A percentile compares a stretch with the other conserved stretches of the same genome.
Evolutionary conservation across 2,329 filamentous ascomycete genomes (phyloP).

Genomic region (Stachybotrys chlorohalonatus): DNA sequence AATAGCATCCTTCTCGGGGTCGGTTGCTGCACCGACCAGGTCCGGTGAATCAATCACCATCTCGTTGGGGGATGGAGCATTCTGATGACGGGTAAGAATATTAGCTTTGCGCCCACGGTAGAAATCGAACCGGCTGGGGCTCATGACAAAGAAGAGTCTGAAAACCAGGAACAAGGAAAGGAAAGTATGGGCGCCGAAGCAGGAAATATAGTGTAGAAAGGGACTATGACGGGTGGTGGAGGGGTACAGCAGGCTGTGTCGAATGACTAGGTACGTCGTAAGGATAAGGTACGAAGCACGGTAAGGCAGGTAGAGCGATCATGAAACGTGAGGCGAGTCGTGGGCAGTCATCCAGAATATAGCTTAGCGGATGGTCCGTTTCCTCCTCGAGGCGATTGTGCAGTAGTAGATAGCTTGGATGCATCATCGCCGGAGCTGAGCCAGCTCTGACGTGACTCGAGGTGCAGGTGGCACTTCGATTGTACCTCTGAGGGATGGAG

Average conservation of each 20-base stretch:
- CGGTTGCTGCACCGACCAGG: conserved; percentile 40
- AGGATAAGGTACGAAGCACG: neutral
- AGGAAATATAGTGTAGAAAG: neutral
- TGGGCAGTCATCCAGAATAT: neutral
- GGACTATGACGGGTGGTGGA: neutral
- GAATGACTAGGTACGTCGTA: neutral
- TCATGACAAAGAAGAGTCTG: conserved; percentile 6
- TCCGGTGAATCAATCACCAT: conserved; percentile 49
- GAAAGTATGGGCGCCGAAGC: too few species aligned
- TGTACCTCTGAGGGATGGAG: neutral
- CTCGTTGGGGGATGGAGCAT: conserved; percentile 46
- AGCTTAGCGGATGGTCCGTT: neutral
- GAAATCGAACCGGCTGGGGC: conserved; percentile 7
- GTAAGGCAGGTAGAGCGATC: neutral
- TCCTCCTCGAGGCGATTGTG: too few species aligned
- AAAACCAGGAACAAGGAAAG: neutral
- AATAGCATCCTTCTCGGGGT: conserved; percentile 41
- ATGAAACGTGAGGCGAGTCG: neutral
- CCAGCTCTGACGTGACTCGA: neutral
- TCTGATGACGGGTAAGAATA: conserved; percentile 23
- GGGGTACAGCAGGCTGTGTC: neutral
- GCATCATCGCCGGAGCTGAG: neutral
- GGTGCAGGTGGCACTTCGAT: neutral
- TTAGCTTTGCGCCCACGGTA: conserved; percentile 14
- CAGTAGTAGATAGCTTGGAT: too few species aligned